Base-by-base conservation (phyloP, 441 rosid genomes). In the Croton setiger region DNA sequence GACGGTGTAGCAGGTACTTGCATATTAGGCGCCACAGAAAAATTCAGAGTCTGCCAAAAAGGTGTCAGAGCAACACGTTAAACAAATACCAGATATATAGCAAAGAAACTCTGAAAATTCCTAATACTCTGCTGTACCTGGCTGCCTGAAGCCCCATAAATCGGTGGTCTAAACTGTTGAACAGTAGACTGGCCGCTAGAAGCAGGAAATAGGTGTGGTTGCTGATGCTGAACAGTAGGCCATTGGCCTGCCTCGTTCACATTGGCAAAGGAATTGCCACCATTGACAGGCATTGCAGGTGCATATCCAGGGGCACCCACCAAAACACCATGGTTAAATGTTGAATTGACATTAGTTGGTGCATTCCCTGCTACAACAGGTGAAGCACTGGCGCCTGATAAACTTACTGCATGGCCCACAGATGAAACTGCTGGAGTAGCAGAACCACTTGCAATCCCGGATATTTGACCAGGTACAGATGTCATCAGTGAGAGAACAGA, bases 401-500 rank as follows among this genome's bases (percentile, higher is more conserved):
- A 70, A 55, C 63, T 70, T 70, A 57, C 51, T 36, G 73, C 47
- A 68, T 69, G 77, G 52, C 73, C 75, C 45, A 69, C 67, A 54
- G 81, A 18, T 64, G 79, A 76, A 62, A 79, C 64, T 43, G 66
- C 48, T 39, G 75, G 64, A 70, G 70, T 73, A 76, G 73, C 81
- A 67, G 76, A 60, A 63, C 79, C 74, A 45, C 79, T 72, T 51
- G 84, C 66, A 67, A 69, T 64, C 68, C 86, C 88, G 39, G 85
- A 76, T 18, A 55, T 56, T 60, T 79, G 86, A 78, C 81, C 83
- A 45, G 88, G 81, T 55, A 72, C 77, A 17, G 96, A 73, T 60
- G 89, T 72, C 63, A 94, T 79, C 65, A 78, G 90, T n/a, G 91
- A 90, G 55, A 96, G 82, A 80, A 87, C 88, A 75, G 96, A 90